Percentiles rank a stretch among this genome's conserved stretches.
These are phyloP conservation scores for Rhodotorula babjevae DNA, from an alignment of 768 basidiomycete genomes.

Conservation along the genomic window DNA sequence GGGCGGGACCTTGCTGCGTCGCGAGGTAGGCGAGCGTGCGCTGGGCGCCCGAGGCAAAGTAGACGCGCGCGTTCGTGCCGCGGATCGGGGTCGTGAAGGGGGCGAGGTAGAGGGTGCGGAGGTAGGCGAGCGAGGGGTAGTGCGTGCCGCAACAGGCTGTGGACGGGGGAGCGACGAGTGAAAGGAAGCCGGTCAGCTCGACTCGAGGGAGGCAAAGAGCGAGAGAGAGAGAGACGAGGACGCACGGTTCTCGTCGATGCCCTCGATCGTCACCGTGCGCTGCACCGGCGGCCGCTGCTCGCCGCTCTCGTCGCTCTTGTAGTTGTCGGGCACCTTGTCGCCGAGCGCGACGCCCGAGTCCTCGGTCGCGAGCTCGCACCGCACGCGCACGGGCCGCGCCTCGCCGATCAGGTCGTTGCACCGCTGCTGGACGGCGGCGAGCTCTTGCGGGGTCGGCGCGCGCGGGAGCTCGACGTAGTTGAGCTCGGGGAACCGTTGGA, in stretches of 20 bases:
- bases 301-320: constrained; percentile 57
- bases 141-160: constrained; percentile 77
- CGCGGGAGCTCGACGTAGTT: constrained; percentile 74
- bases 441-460: constrained; percentile 62
- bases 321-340: constrained; percentile 63
- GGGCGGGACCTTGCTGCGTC: constrained; percentile 57
- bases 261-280: constrained; percentile 76
- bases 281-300: constrained; percentile 51
- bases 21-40: constrained; percentile 64
- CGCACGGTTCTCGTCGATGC: constrained; percentile 72
- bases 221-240: background rate
- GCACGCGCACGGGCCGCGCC: constrained; percentile 64
- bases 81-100: constrained; percentile 64
- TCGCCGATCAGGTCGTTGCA: constrained; percentile 67
- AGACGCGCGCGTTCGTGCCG: constrained; percentile 65
- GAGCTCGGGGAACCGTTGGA: constrained; percentile 62
- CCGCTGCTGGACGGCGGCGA: constrained; percentile 58
- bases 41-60: constrained; percentile 70
- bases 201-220: background rate
- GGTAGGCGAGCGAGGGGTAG: constrained; percentile 59
- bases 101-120: constrained; percentile 59
- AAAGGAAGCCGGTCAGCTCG: background rate
- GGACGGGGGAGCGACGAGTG: background rate
- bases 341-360: constrained; percentile 43
- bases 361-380: constrained; percentile 58